Evolutionary conservation across 177 flowering plant species (phyloP).

Genomic region (Vitis hybrid): DNA sequence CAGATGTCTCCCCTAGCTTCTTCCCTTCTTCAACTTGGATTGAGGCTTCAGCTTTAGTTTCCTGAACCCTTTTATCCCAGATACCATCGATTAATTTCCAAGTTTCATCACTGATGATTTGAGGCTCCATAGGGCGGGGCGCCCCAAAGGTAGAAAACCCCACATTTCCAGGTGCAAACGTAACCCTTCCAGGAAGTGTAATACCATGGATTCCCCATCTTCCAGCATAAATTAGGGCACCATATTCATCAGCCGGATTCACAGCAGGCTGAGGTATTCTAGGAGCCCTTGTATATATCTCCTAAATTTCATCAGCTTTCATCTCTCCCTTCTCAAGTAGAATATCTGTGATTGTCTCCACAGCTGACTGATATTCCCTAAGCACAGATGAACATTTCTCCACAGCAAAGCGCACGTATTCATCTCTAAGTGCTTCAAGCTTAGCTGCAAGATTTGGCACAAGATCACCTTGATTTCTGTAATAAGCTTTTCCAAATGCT

Average conservation of each 20-base stretch:
- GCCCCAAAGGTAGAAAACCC: constrained; percentile 97
- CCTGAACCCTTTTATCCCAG: constrained; percentile 78
- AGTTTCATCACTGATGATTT: constrained; percentile 79
- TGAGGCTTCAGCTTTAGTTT: constrained; percentile 57
- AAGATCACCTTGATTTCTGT: no score
- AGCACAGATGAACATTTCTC: no score
- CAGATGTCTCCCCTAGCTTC: no score
- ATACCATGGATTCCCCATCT: constrained; percentile 93
- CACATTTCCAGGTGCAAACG: constrained; percentile 90
- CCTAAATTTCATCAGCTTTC: no score
- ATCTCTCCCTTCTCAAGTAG: no score
- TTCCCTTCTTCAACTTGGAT: constrained; percentile 57
- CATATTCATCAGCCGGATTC: constrained; percentile 78
- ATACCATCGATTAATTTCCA: constrained; percentile 90
- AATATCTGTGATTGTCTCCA: no score
- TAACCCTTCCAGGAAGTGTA: constrained; percentile 87
- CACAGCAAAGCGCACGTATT: no score
- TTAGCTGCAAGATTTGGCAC: no score
- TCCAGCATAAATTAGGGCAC: constrained; percentile 86
- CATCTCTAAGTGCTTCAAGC: no score
- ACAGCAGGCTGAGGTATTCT: constrained; percentile 79
- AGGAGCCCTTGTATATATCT: no score
- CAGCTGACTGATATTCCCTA: no score
- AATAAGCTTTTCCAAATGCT: no score
- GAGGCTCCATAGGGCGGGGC: constrained; percentile 95